Base-by-base conservation (phyloP, 2,329 filamentous ascomycete genomes). In the Neofusicoccum laricinum region DNA sequence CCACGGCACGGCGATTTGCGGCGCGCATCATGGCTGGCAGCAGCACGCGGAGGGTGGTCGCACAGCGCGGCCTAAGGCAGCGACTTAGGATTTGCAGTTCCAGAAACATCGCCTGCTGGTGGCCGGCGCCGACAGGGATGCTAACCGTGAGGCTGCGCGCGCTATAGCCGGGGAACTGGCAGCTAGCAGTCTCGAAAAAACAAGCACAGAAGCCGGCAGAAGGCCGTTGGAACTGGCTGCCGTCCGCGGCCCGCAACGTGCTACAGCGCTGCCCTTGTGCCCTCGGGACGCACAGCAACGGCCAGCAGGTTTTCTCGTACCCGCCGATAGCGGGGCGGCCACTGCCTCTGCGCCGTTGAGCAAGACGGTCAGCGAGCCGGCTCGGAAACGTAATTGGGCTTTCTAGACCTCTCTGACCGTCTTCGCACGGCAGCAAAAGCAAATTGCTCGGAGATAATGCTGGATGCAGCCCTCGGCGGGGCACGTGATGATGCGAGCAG, bases 371-470 rank as follows among this genome's bases (percentile, higher is more conserved):
- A 11, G 34, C 30, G 53, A 45, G 53, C 38, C 40, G 53, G 34
- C 32, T 32, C 38, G 38, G 34, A 58, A 25, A 58, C 53, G 53
- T 58, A 58, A 58, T 58, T 45, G 36, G 53, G 38, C 14, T n/a
- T 19, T 58, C 36, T 3, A 30, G 25, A n/a, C 51, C 50, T 58
- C 21, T 43, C 38, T 41, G 53, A 58, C 45, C 53, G 21, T 32
- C 41, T 59, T 46, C 55, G 41, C 55, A 46, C 40, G 30, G 55
- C 55, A 59, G 43, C 55, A 59, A 59, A 59, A 59, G 55, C 41
- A 59, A 59, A 59, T 59, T 59, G n/a, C 55, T 59, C 55, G 55
- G 55, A 59, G 55, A 59, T 59, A 46, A 36, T 36, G 53, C 38
- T 45, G 4, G 53, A 58, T 58, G 38, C 38, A 45, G 53, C 2